Evolutionary conservation across 257 asterid species (phyloP), one percentile per base, ranked within the genome.

Genomic region (Capsicum pubescens): DNA sequence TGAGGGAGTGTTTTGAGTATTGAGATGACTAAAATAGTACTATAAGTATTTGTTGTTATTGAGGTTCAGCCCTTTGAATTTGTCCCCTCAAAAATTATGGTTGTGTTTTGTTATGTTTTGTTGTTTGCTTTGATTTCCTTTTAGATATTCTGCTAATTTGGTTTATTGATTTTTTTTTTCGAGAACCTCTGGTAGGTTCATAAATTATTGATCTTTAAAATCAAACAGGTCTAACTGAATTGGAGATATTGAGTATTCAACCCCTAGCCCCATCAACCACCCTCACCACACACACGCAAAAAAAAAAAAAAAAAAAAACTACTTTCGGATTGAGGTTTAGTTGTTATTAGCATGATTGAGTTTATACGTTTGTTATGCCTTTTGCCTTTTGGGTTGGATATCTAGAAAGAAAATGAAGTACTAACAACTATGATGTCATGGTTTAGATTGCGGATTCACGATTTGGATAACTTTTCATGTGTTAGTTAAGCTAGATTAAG

Each of bases 261-360:
- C 32, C 32, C 32, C 32, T 26, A 26, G 1, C 32, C 32, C 32
- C 32, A 1, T 26, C 32, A 26, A 26, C 32, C 32, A 26, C 32
- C 69, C 36, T 8, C 35, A 9, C 36, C 26, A 17, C 66, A 3
- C 66, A n/a, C 32, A 58, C n/a, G 7, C 0, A 57, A 2, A 7
- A 1, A 16, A 6, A 14, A 15, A 6, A 35, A 16, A 8, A 9
- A 8, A 9, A 6, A 0, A 0, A 0, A 8, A n/a, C 58, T 50
- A 74, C 42, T 76, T 21, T 76, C 8, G 7, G 81, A 76, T 76
- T 26, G 61, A 76, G 81, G 19, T 54, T 54, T 14, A 21, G 48
- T 76, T 76, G 26, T 76, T 54, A 26, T 52, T 52, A 76, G 48
- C 81, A 52, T 26, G 46, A 76, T 76, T 76, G 63, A 2, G 14